Conservation (phyloP, 176 grass and related monocot species). For the Chrysopogon serrulatus region DNA sequence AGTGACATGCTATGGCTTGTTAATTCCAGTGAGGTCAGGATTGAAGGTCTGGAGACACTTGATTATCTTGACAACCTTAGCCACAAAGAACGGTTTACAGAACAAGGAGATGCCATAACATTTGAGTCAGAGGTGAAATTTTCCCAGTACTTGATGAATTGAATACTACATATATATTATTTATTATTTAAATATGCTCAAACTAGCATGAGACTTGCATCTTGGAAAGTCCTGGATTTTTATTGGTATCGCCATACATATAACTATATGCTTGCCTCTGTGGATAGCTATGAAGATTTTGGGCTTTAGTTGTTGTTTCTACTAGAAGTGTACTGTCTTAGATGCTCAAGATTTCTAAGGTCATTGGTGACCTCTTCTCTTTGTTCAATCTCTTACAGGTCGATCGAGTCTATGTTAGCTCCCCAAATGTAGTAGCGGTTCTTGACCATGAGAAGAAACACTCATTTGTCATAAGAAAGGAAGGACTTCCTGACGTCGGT, state of each 20-base stretch:
- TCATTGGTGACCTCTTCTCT: background rate
- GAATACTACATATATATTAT: background rate
- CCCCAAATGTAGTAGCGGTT: conserved; percentile 83
- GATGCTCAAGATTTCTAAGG: background rate
- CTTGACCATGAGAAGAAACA: conserved; percentile 96
- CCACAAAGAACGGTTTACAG: conserved; percentile 70
- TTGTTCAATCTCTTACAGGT: conserved; percentile 43
- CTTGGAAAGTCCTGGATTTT: background rate
- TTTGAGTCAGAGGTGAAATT: conserved; percentile 88
- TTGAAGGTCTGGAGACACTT: conserved; percentile 80
- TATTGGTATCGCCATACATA: background rate
- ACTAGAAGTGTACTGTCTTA: background rate
- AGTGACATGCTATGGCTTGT: background rate
- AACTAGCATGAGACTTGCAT: background rate
- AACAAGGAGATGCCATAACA: conserved; percentile 93
- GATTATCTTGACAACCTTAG: conserved; percentile 87
- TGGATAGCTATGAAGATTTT: background rate
- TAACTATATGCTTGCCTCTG: background rate
- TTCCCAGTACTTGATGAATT: background rate
- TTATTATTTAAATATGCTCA: background rate
- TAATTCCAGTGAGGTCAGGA: conserved; percentile 68
- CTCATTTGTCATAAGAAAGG: conserved; percentile 76
- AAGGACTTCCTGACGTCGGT: conserved; percentile 88
- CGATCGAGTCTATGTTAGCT: conserved; percentile 81
- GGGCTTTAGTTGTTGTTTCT: background rate